These are phyloP conservation scores for Solanum rostratum DNA, from an alignment of 257 asterid genomes.

Conservation along the genomic window DNA sequence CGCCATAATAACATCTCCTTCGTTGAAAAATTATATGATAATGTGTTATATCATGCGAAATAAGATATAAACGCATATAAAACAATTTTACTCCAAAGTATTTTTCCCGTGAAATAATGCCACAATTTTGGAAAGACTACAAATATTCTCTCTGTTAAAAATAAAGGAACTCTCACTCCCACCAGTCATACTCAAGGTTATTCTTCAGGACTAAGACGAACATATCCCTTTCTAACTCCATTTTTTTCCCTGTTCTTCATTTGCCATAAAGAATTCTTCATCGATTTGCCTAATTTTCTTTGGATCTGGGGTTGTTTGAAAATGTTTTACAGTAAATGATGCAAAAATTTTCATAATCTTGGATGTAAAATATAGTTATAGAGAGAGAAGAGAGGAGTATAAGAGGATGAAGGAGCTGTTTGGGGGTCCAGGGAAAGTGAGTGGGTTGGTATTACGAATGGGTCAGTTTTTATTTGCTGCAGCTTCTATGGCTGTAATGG, in stretches of 20 bases:
- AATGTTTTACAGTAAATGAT: not conserved
- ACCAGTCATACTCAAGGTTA: not conserved
- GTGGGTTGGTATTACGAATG: slow-evolving; percentile 57
- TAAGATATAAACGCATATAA: not conserved
- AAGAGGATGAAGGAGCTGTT: slow-evolving; percentile 59
- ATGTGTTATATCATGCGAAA: too few relatives aligned
- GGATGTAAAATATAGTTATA: not conserved
- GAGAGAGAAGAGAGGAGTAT: not conserved
- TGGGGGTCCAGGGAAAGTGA: slow-evolving; percentile 80
- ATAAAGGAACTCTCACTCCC: not conserved
- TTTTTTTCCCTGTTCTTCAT: not conserved
- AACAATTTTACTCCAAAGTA: too few relatives aligned
- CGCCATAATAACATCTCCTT: too few relatives aligned
- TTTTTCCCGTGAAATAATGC: too few relatives aligned
- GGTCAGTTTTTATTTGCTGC: slow-evolving; percentile 53
- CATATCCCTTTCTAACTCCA: not conserved
- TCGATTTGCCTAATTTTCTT: not conserved
- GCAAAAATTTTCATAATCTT: not conserved
- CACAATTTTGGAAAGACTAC: not conserved
- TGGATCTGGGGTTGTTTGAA: not conserved
- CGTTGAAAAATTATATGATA: too few relatives aligned
- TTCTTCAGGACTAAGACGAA: not conserved
- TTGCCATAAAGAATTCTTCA: not conserved
- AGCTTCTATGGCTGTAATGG: slow-evolving; percentile 64
- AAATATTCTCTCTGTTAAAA: not conserved